Percentiles rank a stretch among this genome's conserved stretches.
These are phyloP conservation scores for Stentor roeselii DNA, from an alignment of 73 alveolate genomes.

Conservation along the genomic window DNA sequence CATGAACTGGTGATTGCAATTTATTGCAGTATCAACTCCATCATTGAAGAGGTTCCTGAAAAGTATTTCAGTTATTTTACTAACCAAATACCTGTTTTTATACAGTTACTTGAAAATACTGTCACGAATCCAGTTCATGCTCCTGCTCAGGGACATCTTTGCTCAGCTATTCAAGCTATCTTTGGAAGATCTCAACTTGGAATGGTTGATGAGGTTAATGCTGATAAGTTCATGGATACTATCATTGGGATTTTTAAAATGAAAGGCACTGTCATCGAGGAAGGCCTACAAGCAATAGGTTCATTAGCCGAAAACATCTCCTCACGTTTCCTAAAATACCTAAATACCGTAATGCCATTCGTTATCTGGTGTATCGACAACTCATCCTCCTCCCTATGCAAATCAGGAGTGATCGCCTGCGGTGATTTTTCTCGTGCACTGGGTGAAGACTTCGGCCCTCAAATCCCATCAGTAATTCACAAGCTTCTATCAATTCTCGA, in stretches of 20 bases:
- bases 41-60: too few species aligned
- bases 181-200: not conserved
- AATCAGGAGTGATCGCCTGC: not conserved
- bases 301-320: not conserved
- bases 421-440: constrained; percentile 17
- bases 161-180: not conserved
- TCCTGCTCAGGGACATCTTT: not conserved
- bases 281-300: not conserved
- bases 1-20: too few species aligned
- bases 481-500: not conserved
- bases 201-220: not conserved
- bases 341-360: too few species aligned
- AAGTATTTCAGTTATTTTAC: too few species aligned
- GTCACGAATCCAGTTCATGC: not conserved
- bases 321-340: too few species aligned
- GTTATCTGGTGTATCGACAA: not conserved
- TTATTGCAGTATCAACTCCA: too few species aligned
- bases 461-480: not conserved
- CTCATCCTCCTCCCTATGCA: not conserved
- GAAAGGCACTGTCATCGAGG: not conserved
- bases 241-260: not conserved
- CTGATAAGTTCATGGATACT: not conserved
- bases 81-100: not conserved
- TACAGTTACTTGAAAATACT: not conserved
- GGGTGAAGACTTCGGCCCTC: not conserved